A percentile compares a stretch with the other conserved stretches of the same genome.
Evolutionary conservation across 495 filamentous ascomycete species (phyloP).

Genomic region (Annulohypoxylon nitens): DNA sequence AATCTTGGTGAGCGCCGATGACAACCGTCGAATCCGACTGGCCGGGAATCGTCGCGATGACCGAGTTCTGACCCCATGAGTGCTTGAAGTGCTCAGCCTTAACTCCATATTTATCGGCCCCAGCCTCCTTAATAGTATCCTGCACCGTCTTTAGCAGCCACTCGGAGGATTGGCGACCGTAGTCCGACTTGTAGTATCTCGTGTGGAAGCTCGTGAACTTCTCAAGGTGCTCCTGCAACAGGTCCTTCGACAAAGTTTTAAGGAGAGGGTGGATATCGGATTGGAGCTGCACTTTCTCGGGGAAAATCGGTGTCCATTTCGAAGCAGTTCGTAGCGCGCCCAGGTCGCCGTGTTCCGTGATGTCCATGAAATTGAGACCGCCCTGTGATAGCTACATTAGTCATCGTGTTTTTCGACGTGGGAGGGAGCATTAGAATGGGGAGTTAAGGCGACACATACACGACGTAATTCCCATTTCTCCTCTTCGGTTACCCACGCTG

Average conservation of each 20-base stretch:
- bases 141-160: slow-evolving; percentile 88
- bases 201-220: slow-evolving; percentile 86
- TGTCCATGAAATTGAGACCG: slow-evolving; percentile 93
- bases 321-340: slow-evolving; percentile 58
- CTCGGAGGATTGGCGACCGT: slow-evolving; percentile 86
- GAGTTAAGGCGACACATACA: slow-evolving; percentile 64
- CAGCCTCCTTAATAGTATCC: slow-evolving; percentile 74
- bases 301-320: slow-evolving; percentile 70
- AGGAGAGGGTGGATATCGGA: slow-evolving; percentile 76
- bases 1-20: slow-evolving; percentile 74
- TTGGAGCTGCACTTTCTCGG: slow-evolving; percentile 73
- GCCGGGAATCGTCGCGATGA: slow-evolving; percentile 95
- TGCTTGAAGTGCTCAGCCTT: slow-evolving; percentile 81
- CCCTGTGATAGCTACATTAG: slow-evolving; percentile 64
- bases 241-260: slow-evolving; percentile 74
- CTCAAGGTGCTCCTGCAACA: slow-evolving; percentile 83
- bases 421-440: background rate
- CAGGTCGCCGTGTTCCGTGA: slow-evolving; percentile 78
- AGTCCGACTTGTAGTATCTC: slow-evolving; percentile 89
- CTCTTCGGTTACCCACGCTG: slow-evolving; percentile 88
- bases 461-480: slow-evolving; percentile 92
- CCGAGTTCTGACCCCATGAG: slow-evolving; percentile 87
- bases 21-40: slow-evolving; percentile 84
- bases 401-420: background rate
- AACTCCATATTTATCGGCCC: slow-evolving; percentile 76